Evolutionary conservation across 192 early-diverging fungal species (phyloP).

Genomic region (Coemansia sp.): DNA sequence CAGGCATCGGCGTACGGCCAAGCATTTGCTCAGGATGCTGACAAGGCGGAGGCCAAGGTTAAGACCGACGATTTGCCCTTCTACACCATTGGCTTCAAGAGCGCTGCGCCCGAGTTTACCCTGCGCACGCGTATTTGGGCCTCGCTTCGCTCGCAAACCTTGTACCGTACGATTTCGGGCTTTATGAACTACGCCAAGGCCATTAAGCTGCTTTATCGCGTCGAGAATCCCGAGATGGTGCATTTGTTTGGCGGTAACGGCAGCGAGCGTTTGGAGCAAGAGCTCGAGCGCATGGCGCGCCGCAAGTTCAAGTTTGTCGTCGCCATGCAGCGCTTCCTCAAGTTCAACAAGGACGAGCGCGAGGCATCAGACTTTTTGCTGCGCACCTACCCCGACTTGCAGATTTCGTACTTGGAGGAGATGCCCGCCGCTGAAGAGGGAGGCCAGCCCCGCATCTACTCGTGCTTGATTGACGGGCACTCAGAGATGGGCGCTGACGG

Average conservation of each 20-base stretch:
- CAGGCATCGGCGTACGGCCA: constrained; percentile 54
- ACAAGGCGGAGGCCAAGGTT: constrained; percentile 62
- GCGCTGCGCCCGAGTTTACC: constrained; percentile 75
- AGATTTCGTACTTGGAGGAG: constrained; percentile 81
- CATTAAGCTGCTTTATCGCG: constrained; percentile 73
- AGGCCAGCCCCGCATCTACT: constrained; percentile 59
- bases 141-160: constrained; percentile 79
- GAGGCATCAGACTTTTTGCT: constrained; percentile 77
- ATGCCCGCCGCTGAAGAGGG: constrained; percentile 61
- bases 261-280: constrained; percentile 65
- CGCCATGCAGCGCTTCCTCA: constrained; percentile 80
- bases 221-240: constrained; percentile 79
- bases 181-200: constrained; percentile 90
- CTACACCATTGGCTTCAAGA: constrained; percentile 81
- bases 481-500: constrained; percentile 68
- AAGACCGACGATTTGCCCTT: constrained; percentile 81
- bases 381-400: constrained; percentile 72
- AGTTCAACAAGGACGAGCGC: constrained; percentile 75
- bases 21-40: constrained; percentile 51
- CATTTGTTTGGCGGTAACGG: constrained; percentile 63
- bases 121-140: constrained; percentile 89
- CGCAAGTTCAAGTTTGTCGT: constrained; percentile 86
- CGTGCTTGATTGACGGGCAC: constrained; percentile 75
- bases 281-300: constrained; percentile 64
- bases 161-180: constrained; percentile 84